Evolutionary conservation across 106 monocot species (phyloP).

Genomic region (Dioscorea alata): DNA sequence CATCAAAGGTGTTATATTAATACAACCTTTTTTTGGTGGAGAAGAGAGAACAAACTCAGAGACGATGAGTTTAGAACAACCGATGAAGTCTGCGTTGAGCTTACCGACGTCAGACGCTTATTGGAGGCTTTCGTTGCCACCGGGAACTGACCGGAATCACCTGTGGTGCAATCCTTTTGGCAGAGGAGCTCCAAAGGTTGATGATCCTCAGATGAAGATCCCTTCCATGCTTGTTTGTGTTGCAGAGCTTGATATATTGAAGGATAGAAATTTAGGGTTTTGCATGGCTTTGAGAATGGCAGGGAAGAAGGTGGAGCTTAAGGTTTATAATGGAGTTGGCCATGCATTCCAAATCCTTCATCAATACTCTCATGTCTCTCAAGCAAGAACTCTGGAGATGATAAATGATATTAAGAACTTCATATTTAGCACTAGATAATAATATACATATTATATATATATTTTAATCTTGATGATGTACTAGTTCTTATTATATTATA

Average conservation of each 20-base stretch:
- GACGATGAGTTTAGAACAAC: conserved; percentile 20
- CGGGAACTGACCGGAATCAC: conserved; percentile 48
- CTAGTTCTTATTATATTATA: too few relatives aligned
- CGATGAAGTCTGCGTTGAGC: conserved; percentile 44
- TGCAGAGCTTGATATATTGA: conserved; percentile 62
- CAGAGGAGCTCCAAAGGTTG: conserved; percentile 2
- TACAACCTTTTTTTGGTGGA: conserved; percentile 82
- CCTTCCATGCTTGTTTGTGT: conserved; percentile 42
- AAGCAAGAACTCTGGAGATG: conserved; percentile 50
- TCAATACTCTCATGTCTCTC: conserved; percentile 28
- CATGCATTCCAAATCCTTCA: conserved; percentile 81
- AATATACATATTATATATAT: too few relatives aligned
- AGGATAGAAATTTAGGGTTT: conserved; percentile 63
- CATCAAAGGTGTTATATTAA: conserved; percentile 39
- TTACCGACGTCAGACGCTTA: conserved; percentile 59
- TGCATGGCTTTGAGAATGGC: conserved; percentile 42
- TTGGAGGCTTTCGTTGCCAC: conserved; percentile 72
- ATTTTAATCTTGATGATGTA: too few relatives aligned
- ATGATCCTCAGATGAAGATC: conserved; percentile 8
- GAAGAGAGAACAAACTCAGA: conserved; percentile 54
- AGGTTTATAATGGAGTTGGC: conserved; percentile 50
- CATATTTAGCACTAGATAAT: conserved; percentile 7
- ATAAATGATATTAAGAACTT: conserved; percentile 47
- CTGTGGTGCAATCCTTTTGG: conserved; percentile 57
- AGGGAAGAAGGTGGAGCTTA: conserved; percentile 45